Evolutionary conservation across 2,329 filamentous ascomycete species (phyloP).

Genomic region (Alternaria sp.): DNA sequence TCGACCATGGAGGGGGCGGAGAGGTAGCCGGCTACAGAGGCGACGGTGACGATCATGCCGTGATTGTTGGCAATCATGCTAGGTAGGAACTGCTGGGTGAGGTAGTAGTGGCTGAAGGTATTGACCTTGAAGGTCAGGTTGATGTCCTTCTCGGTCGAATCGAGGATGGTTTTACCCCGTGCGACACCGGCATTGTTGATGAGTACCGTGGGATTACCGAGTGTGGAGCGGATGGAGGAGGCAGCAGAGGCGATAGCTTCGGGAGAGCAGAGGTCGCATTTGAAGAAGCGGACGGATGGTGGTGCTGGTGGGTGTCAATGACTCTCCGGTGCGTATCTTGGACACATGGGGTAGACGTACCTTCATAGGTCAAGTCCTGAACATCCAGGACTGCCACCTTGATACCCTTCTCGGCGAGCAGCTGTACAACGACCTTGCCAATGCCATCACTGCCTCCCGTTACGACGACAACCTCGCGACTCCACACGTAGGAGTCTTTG

Average conservation of each 20-base stretch:
- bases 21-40: slow-evolving; percentile 69
- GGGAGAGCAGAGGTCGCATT: slow-evolving; percentile 73
- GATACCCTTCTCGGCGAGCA: slow-evolving; percentile 70
- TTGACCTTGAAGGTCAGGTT: slow-evolving; percentile 77
- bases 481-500: slow-evolving; percentile 69
- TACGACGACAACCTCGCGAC: slow-evolving; percentile 73
- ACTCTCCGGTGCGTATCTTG: slow-evolving; percentile 7
- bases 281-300: slow-evolving; percentile 69
- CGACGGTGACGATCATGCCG: slow-evolving; percentile 76
- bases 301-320: slow-evolving; percentile 49
- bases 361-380: slow-evolving; percentile 65
- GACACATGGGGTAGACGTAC: slow-evolving; percentile 26
- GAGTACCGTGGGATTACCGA: slow-evolving; percentile 73
- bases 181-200: slow-evolving; percentile 76
- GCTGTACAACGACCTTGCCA: slow-evolving; percentile 69
- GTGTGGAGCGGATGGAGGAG: slow-evolving; percentile 60
- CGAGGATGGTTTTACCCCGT: slow-evolving; percentile 68
- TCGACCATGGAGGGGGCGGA: slow-evolving; percentile 71
- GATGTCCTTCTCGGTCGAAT: slow-evolving; percentile 65
- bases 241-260: slow-evolving; percentile 63
- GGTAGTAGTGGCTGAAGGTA: slow-evolving; percentile 71
- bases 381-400: slow-evolving; percentile 78
- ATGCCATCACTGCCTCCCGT: slow-evolving; percentile 80
- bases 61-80: slow-evolving; percentile 70
- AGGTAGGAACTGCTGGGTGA: slow-evolving; percentile 73